Conservation (phyloP, 139 green algal genomes). For the Volvox africanus region DNA sequence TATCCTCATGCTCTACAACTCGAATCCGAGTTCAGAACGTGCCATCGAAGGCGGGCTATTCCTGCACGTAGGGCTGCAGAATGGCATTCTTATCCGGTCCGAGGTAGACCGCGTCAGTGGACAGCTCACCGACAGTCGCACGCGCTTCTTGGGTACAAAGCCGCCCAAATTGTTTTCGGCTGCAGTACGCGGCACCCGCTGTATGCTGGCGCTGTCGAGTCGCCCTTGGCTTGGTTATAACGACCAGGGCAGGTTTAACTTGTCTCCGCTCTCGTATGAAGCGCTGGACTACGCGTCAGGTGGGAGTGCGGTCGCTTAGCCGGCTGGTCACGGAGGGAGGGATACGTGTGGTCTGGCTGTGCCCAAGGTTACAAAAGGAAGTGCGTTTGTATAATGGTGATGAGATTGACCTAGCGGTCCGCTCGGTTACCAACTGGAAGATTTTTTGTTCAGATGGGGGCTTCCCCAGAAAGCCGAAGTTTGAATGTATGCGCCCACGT, state of each 20-base stretch:
- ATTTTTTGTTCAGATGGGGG: too few species aligned
- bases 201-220: constrained; percentile 94
- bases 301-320: constrained; percentile 31
- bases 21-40: constrained; percentile 49
- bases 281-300: constrained; percentile 83
- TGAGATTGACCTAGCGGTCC: too few species aligned
- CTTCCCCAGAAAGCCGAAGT: too few species aligned
- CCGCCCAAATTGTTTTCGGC: constrained; percentile 85
- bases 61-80: constrained; percentile 93
- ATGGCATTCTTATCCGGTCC: constrained; percentile 95
- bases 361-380: too few species aligned
- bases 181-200: constrained; percentile 74
- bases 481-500: too few species aligned
- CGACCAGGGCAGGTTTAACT: constrained; percentile 88
- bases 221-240: constrained; percentile 96
- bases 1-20: constrained; percentile 83
- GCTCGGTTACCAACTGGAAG: too few species aligned
- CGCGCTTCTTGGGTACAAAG: constrained; percentile 92
- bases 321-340: too few species aligned
- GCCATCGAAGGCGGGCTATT: constrained; percentile 81
- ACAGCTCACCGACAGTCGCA: constrained; percentile 87
- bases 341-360: too few species aligned
- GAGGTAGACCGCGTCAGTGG: constrained; percentile 73
- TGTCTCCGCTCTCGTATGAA: constrained; percentile 94
- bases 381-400: too few species aligned